A percentile compares a stretch with the other conserved stretches of the same genome.
Conservation (phyloP, 306 rosid species). For the Cucumis melo region DNA sequence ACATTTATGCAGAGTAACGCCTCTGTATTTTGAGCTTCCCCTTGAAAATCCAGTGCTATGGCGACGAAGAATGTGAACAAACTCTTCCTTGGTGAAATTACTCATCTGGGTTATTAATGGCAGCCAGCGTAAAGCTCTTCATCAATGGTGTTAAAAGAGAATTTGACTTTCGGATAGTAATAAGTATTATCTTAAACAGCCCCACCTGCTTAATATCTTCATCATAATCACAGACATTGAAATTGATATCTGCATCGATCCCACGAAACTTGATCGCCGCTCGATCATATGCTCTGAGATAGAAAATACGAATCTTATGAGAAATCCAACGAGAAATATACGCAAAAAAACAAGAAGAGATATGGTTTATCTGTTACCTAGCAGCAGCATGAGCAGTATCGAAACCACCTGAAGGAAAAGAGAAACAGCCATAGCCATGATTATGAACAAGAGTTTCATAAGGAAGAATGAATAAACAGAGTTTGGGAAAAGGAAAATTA, state of each 20-base stretch:
- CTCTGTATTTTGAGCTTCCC: conserved; percentile 87
- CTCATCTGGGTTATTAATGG: conserved; percentile 42
- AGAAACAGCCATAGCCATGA: background rate
- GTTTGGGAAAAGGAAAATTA: background rate
- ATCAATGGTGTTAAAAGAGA: conserved; percentile 3
- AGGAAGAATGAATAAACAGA: background rate
- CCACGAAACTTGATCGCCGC: conserved; percentile 96
- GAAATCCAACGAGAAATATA: background rate
- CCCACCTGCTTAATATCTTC: conserved; percentile 81
- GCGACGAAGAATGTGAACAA: conserved; percentile 79
- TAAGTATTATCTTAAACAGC: background rate
- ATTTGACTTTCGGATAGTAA: background rate
- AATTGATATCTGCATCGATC: conserved; percentile 84
- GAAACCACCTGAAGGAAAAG: conserved; percentile 51
- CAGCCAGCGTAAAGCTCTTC: background rate
- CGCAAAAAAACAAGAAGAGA: background rate
- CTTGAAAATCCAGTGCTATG: conserved; percentile 91
- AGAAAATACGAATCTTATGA: background rate
- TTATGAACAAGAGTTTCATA: background rate
- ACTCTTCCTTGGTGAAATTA: conserved; percentile 74
- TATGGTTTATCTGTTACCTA: conserved; percentile 23
- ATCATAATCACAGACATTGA: conserved; percentile 60
- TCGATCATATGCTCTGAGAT: conserved; percentile 79
- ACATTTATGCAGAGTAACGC: conserved; percentile 93
- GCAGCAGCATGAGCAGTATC: conserved; percentile 95